Evolutionary conservation across 169 alveolate species (phyloP).

Genomic region (Plasmodium malariae): DNA sequence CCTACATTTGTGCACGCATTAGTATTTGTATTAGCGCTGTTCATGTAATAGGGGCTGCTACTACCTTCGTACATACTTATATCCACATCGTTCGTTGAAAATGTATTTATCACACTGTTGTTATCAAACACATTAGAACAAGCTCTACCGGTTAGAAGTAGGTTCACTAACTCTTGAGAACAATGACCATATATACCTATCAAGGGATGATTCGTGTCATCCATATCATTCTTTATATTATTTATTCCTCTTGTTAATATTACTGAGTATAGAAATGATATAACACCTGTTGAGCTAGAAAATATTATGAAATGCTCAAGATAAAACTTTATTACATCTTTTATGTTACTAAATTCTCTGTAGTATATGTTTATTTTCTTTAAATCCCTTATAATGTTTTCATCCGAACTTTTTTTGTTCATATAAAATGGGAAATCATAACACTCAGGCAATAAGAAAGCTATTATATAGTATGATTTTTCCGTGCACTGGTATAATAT

Average conservation of each 20-base stretch:
- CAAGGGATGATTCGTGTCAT: conserved; percentile 82
- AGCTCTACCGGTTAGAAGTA: conserved; percentile 86
- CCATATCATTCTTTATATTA: conserved; percentile 84
- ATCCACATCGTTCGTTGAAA: conserved; percentile 30
- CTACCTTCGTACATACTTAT: conserved; percentile 30
- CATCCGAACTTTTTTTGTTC: conserved; percentile 31
- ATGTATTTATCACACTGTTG: conserved; percentile 77
- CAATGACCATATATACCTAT: conserved; percentile 88
- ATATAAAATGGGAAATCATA: conserved; percentile 43
- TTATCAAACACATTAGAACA: conserved; percentile 90
- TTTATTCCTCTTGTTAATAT: conserved; percentile 84
- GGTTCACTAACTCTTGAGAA: conserved; percentile 87
- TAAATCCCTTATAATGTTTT: conserved; percentile 41
- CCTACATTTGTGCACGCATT: conserved; percentile 1
- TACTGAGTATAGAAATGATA: conserved; percentile 84
- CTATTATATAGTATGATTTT: conserved; percentile 51
- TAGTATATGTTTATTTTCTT: conserved; percentile 72
- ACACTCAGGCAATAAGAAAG: conserved; percentile 67
- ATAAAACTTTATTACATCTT: conserved; percentile 82
- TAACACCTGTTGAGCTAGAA: conserved; percentile 82
- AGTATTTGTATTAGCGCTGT: not conserved
- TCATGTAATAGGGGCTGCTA: not conserved
- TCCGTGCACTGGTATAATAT: conserved; percentile 72
- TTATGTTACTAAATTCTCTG: conserved; percentile 80
- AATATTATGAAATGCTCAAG: conserved; percentile 80